These are phyloP conservation scores for Calocybe cyanea DNA, from an alignment of 768 basidiomycete genomes.

Conservation along the genomic window DNA sequence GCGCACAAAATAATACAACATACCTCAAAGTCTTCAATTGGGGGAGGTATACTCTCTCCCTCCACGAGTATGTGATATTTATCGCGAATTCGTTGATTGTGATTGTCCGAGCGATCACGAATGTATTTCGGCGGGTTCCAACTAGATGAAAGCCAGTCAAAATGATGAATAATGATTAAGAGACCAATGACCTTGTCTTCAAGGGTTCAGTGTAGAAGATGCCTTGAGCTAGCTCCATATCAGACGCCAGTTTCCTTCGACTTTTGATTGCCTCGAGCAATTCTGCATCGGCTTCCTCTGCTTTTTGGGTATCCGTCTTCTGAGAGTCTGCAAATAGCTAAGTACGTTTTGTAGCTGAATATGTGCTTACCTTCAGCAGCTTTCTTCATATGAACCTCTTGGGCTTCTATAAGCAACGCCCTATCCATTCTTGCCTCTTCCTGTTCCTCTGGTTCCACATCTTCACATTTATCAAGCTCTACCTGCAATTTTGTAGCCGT, in stretches of 20 bases:
- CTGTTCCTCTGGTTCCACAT: constrained; percentile 56
- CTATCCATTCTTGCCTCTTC: constrained; percentile 81
- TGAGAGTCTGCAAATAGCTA: constrained; percentile 55
- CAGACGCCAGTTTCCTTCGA: constrained; percentile 87
- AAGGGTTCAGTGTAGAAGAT: constrained; percentile 87
- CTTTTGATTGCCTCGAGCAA: constrained; percentile 90
- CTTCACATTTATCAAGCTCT: background rate
- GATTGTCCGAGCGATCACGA: constrained; percentile 61
- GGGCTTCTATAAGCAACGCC: constrained; percentile 88
- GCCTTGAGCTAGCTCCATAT: constrained; percentile 89
- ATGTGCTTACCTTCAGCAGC: constrained; percentile 66
- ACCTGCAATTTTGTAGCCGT: constrained; percentile 14
- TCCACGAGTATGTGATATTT: constrained; percentile 95
- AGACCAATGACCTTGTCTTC: constrained; percentile 60
- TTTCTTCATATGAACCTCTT: constrained; percentile 86
- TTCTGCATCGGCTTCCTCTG: constrained; percentile 85
- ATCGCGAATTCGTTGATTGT: constrained; percentile 74
- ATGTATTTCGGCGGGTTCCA: constrained; percentile 90
- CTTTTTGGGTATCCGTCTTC: constrained; percentile 85
- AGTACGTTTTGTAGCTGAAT: background rate
- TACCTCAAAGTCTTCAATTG: constrained; percentile 87
- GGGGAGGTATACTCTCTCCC: constrained; percentile 89
- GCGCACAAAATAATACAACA: constrained; percentile 11
- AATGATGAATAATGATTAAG: background rate
- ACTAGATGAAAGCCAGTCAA: constrained; percentile 33